Evolutionary conservation across 2,329 filamentous ascomycete species (phyloP).

Genomic region (Monilinia fructicola): DNA sequence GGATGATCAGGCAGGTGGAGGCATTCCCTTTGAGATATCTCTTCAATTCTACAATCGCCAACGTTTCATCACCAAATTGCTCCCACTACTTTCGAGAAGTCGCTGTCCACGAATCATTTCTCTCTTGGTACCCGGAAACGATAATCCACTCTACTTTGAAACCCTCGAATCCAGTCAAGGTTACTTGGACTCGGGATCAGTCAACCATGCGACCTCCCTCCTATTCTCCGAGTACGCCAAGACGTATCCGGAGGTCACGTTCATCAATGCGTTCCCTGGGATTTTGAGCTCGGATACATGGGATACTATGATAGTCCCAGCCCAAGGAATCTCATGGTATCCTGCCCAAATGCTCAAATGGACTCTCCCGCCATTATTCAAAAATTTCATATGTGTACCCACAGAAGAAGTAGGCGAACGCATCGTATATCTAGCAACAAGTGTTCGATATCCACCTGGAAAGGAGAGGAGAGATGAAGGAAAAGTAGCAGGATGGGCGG

Average conservation of each 20-base stretch:
- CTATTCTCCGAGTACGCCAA: conserved; percentile 4
- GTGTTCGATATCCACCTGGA: conserved; percentile 7
- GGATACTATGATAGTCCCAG: neutral
- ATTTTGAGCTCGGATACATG: neutral
- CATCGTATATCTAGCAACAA: conserved; percentile 10
- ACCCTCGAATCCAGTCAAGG: neutral
- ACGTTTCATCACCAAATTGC: conserved; percentile 13
- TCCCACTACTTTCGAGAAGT: conserved; percentile 11
- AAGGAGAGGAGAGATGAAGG: conserved; percentile 11
- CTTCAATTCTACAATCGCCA: conserved; percentile 7
- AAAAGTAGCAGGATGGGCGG: neutral
- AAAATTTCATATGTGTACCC: neutral
- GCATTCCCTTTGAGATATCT: neutral
- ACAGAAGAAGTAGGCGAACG: conserved; percentile 5
- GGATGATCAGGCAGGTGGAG: neutral
- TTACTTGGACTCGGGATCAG: neutral
- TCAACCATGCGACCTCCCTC: conserved; percentile 3
- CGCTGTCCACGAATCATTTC: conserved; percentile 10
- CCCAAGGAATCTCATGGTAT: conserved; percentile 11
- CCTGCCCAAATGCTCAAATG: conserved; percentile 1
- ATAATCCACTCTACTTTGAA: neutral
- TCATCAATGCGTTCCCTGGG: conserved; percentile 10
- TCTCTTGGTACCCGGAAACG: neutral
- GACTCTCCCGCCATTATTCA: neutral
- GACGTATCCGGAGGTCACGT: neutral